Conservation (phyloP, 352 stramenopile species). For the Pythium grandisporangium region DNA sequence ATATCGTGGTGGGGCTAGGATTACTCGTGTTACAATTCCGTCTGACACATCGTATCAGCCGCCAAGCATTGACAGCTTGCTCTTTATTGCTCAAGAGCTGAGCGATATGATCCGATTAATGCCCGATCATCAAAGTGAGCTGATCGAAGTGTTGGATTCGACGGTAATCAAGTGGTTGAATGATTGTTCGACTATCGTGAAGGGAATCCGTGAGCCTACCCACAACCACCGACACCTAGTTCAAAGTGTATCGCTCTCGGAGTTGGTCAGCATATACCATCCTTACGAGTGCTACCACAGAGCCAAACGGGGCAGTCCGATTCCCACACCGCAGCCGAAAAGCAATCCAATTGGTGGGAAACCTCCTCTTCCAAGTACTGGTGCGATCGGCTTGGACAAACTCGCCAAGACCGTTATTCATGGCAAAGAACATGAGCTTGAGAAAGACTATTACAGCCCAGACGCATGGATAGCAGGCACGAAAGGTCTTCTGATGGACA, state of each 20-base stretch:
- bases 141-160: constrained; percentile 51
- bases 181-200: constrained; percentile 58
- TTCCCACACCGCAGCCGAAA: constrained; percentile 45
- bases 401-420: constrained; percentile 19
- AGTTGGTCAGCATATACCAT: constrained; percentile 52
- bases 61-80: constrained; percentile 63
- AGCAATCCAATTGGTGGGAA: constrained; percentile 7
- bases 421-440: constrained; percentile 50
- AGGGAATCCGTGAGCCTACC: constrained; percentile 67
- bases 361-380: background rate
- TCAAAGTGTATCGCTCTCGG: constrained; percentile 45
- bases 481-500: constrained; percentile 60
- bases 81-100: constrained; percentile 57
- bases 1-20: constrained; percentile 29
- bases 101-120: constrained; percentile 68
- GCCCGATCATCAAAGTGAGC: constrained; percentile 43
- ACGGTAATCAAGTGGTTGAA: constrained; percentile 65
- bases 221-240: constrained; percentile 57
- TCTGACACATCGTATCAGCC: constrained; percentile 72
- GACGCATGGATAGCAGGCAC: constrained; percentile 35
- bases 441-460: constrained; percentile 49
- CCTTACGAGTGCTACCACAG: constrained; percentile 57
- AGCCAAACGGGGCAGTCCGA: constrained; percentile 37
- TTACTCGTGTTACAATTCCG: constrained; percentile 39
- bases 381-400: no score